Evolutionary conservation across 148 eudicot genomes (phyloP), one percentile per base, ranked within the genome.

Genomic region (Beta vulgaris): DNA sequence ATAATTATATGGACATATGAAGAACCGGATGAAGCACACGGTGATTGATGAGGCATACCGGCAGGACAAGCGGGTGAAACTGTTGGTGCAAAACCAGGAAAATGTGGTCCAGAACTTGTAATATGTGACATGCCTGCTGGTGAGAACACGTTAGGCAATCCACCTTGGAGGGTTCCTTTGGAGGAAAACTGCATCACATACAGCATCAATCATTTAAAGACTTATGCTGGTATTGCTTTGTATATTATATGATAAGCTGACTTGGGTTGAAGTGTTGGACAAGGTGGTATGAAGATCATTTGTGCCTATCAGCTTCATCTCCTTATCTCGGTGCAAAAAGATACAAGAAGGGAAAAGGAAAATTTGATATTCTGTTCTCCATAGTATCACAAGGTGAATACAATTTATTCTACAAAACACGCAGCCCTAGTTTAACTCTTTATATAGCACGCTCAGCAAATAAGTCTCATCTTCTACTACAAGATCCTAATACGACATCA

Each of bases 121-220:
- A 62, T n/a, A 35, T 39, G 79, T 37, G 78, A 68, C 44, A 78
- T 65, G 61, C 77, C 78, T 71, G 77, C 23, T 44, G 85, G 82
- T 81, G 79, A 74, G 73, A 86, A 58, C 37, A 67, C 9, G 61
- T 79, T 80, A 7, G 89, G 78, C 4, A 81, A 73, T 70, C 84
- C 85, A 68, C 77, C 90, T 83, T 88, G 92, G 67, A 78, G 66
- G 59, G 81, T 65, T 64, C 63, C 37, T 82, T 76, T 77, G 3
- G 88, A 80, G 61, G 88, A 71, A 68, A 81, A 85, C 97, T 88
- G 81, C 74, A 69, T 73, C 49, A 69, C 55, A 68, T 25, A 60
- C 63, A 39, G 43, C 46, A 51, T 21, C 42, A 39, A 21, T 23
- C 49, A 29, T 23, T 42, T n/a, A 59, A 49, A 26, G 16, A 15